Evolutionary conservation across 2,329 filamentous ascomycete genomes (phyloP), one percentile per base, ranked within the genome.

Genomic region (Exophiala phaeomuriformis): DNA sequence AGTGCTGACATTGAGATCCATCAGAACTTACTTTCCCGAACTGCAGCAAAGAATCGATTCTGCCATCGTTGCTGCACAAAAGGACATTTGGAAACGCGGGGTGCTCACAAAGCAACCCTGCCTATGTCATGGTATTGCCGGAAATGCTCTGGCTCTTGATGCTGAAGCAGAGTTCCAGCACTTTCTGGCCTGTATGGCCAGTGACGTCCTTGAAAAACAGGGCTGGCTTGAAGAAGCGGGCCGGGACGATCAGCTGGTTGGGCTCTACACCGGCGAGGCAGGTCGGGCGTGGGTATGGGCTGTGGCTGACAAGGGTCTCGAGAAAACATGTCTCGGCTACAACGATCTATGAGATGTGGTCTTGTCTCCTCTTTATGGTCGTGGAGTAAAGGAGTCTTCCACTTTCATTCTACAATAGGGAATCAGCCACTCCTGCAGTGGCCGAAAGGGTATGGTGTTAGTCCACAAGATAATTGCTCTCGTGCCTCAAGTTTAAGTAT

Each of bases 71-170:
- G 45, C 31, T 5, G 60, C 76, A 2, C 71, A 77, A 51, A 72
- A 72, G 10, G 76, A 79, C 50, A 73, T 79, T 28, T 78, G 77
- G 74, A 72, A 77, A 57, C 73, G 77, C 42, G 82, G 82, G 0
- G 64, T 84, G 7, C 68, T 86, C 57, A 81, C 73, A 7, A 85
- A 85, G 59, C 78, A 82, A 61, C 81, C 82, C 1, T 84, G 79
- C 62, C 65, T 86, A 35, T 86, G 83, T 62, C 82, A 86, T 63
- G 80, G 83, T 0, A 80, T 84, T 30, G 74, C 80, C 9, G 81
- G 83, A 5, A 86, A 86, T 63, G 80, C 81, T 10, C 68, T 86
- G 30, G 58, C 58, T n/a, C 36, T 64, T n/a, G 58, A 54, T n/a
- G 47, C 55, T 35, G 52, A 52, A 27, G 51, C 40, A 7, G 28